These are phyloP conservation scores for Psilocybe sp. DNA, from an alignment of 768 basidiomycete genomes.

Conservation along the genomic window DNA sequence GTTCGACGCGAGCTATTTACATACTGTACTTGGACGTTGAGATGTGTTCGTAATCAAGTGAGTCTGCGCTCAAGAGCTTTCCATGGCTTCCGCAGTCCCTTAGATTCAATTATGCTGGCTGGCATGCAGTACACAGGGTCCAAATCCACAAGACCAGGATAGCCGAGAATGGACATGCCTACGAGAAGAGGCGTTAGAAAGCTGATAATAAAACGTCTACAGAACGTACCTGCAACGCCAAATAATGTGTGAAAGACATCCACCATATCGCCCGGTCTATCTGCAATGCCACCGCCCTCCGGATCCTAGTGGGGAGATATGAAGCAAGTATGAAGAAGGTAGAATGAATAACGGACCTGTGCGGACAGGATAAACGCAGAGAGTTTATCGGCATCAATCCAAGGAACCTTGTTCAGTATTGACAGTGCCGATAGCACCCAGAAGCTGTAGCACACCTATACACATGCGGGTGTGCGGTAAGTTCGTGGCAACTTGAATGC, in stretches of 20 bases:
- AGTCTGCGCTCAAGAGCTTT: slow-evolving; percentile 36
- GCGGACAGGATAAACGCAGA: slow-evolving; percentile 82
- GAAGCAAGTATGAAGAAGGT: neutral
- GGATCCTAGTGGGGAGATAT: slow-evolving; percentile 54
- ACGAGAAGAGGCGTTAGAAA: neutral
- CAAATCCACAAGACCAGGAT: slow-evolving; percentile 77
- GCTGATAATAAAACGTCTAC: slow-evolving; percentile 1
- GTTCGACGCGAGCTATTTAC: too few species aligned
- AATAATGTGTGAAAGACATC: slow-evolving; percentile 98
- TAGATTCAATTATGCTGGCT: slow-evolving; percentile 62
- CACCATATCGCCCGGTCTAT: slow-evolving; percentile 88
- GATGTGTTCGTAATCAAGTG: too few species aligned
- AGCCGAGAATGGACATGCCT: slow-evolving; percentile 88
- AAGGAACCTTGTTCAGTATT: slow-evolving; percentile 76
- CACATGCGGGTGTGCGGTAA: neutral
- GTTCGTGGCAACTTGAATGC: neutral
- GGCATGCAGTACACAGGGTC: slow-evolving; percentile 99
- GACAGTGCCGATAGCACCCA: slow-evolving; percentile 92
- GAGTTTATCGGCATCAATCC: slow-evolving; percentile 86
- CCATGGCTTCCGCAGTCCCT: slow-evolving; percentile 71
- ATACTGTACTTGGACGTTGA: too few species aligned
- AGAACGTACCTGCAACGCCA: slow-evolving; percentile 71
- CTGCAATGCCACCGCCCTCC: slow-evolving; percentile 91
- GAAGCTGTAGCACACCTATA: slow-evolving; percentile 93
- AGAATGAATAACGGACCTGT: slow-evolving; percentile 48